Evolutionary conservation across 2,329 filamentous ascomycete genomes (phyloP), one percentile per base, ranked within the genome.

Genomic region (Pochonia chlamydosporia): DNA sequence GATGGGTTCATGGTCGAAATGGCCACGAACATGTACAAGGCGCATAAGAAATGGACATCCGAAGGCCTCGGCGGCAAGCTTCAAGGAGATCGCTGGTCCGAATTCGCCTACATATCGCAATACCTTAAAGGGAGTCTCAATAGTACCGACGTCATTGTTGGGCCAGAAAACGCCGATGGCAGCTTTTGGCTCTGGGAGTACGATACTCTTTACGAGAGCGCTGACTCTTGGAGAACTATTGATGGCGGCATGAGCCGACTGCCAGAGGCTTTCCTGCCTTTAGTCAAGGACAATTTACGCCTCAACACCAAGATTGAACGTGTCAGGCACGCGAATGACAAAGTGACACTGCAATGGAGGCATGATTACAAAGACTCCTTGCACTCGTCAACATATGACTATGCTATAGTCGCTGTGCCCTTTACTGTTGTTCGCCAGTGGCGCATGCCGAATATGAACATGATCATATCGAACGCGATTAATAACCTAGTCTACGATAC

Each of bases 341-440:
- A 78, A 47, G 72, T 87, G 5, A 75, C 74, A 1, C 69, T 88
- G 2, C 69, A 76, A 20, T 85, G 78, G 75, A 74, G 76, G 48
- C 52, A 68, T 49, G 64, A 70, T 36, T 68, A 64, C 53, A 71
- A 58, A 40, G 63, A 65, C 31, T 46, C 54, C 51, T 65, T 72
- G 58, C 50, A 78, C 43, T 74, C 66, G 40, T 68, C 74, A 23
- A 71, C 73, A 2, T 84, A 79, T 56, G 83, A 88, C 64, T 87
- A 87, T 59, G 76, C 80, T 24, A 68, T 87, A 14, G 71, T 87
- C 6, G 72, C 81, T 0, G 75, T 76, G 0, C 84, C 84, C 0
- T 86, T 87, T 63, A 75, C 77, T 40, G 76, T 81, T 44, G 78
- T 86, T 33, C 72, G 82, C 28, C 71, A 78, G 21, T 85, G 82